These are phyloP conservation scores for Globisporangium heterothallicum DNA, from an alignment of 352 stramenopile species.

Conservation along the genomic window DNA sequence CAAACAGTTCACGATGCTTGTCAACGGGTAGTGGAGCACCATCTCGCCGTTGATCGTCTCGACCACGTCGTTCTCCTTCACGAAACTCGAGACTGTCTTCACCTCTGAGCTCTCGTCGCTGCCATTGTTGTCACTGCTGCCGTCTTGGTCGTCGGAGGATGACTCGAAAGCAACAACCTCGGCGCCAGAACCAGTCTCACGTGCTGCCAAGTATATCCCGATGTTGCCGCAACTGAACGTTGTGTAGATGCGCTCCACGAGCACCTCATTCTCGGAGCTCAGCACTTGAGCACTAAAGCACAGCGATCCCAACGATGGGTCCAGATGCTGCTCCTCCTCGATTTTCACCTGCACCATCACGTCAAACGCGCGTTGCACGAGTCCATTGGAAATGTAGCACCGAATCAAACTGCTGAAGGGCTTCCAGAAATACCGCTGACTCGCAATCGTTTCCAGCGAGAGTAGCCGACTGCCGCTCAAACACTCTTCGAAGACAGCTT, in stretches of 20 bases:
- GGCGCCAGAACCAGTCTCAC: conserved; percentile 15
- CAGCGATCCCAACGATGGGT: conserved; percentile 23
- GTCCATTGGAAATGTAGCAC: conserved; percentile 33
- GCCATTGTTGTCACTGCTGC: conserved; percentile 4
- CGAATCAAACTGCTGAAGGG: conserved; percentile 35
- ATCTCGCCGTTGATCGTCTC: conserved; percentile 45
- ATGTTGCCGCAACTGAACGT: conserved; percentile 46
- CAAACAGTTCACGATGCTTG: conserved; percentile 23
- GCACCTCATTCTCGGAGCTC: conserved; percentile 19
- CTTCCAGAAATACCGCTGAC: conserved; percentile 28
- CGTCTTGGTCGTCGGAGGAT: conserved; percentile 1
- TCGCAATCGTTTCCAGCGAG: conserved; percentile 25
- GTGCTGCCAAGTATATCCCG: conserved; percentile 26
- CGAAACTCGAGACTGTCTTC: neutral
- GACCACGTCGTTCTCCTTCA: conserved; percentile 25
- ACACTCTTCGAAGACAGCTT: conserved; percentile 46
- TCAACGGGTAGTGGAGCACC: conserved; percentile 28
- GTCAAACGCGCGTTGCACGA: conserved; percentile 42
- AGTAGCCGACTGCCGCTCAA: conserved; percentile 22
- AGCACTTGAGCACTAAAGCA: conserved; percentile 32
- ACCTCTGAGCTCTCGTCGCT: neutral
- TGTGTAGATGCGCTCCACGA: conserved; percentile 39
- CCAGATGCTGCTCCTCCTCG: conserved; percentile 34
- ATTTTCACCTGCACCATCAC: conserved; percentile 36
- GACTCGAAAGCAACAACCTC: conserved; percentile 22